Evolutionary conservation across 108 stramenopile genomes (phyloP).

Genomic region (Fistulifera solaris): DNA sequence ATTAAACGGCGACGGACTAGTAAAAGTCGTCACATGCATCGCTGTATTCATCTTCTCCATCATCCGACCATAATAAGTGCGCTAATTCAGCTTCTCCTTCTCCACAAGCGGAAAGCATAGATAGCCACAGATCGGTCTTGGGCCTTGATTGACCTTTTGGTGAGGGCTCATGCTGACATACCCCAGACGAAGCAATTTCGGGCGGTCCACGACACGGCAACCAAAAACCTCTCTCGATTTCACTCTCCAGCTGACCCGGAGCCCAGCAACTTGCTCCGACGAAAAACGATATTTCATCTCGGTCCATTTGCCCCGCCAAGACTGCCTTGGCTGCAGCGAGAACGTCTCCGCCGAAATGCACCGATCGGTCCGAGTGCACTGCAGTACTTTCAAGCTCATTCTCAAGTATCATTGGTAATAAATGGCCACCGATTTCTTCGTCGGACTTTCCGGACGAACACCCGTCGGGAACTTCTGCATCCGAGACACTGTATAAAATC

Average conservation of each 20-base stretch:
- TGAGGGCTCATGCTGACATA: slow-evolving; percentile 39
- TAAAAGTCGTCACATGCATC: slow-evolving; percentile 13
- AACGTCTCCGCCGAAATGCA: slow-evolving; percentile 60
- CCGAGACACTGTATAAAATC: slow-evolving; percentile 47
- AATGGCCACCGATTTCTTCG: slow-evolving; percentile 43
- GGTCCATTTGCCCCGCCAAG: slow-evolving; percentile 32
- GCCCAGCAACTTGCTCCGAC: slow-evolving; percentile 72
- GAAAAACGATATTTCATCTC: slow-evolving; percentile 65
- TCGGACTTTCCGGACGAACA: slow-evolving; percentile 5
- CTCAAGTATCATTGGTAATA: slow-evolving; percentile 22
- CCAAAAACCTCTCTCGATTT: slow-evolving; percentile 78
- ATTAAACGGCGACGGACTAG: no score
- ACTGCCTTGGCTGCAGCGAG: slow-evolving; percentile 57
- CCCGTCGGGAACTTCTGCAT: neutral
- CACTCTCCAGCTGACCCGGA: slow-evolving; percentile 62
- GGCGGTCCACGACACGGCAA: slow-evolving; percentile 59
- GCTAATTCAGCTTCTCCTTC: slow-evolving; percentile 63
- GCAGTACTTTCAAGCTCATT: slow-evolving; percentile 11
- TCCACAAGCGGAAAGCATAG: slow-evolving; percentile 70
- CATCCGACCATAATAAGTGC: slow-evolving; percentile 39
- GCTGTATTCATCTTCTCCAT: slow-evolving; percentile 10
- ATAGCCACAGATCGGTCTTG: slow-evolving; percentile 64
- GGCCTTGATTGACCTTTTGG: slow-evolving; percentile 21
- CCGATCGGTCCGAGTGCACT: slow-evolving; percentile 30
- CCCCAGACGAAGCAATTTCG: slow-evolving; percentile 53